These are phyloP conservation scores for Epichloe elymi DNA, from an alignment of 2,329 filamentous ascomycete species.

Conservation along the genomic window DNA sequence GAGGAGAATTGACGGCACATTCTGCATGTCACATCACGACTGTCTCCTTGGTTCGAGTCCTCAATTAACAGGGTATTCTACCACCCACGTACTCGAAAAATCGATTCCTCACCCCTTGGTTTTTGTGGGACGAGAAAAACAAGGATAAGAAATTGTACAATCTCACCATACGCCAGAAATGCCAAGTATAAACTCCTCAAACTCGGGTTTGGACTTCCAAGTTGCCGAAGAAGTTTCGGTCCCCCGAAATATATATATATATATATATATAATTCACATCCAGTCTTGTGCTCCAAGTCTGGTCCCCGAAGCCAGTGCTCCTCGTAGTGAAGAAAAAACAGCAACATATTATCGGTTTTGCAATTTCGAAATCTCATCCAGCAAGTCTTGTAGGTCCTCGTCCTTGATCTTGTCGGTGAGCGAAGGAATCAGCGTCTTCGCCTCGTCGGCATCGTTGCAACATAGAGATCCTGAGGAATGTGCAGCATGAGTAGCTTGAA, in stretches of 20 bases:
- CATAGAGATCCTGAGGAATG: slow-evolving; percentile 61
- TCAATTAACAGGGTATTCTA: slow-evolving; percentile 1
- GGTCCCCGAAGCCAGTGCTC: neutral
- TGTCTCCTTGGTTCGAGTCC: neutral
- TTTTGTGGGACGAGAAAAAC: neutral
- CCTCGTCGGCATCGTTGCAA: slow-evolving; percentile 87
- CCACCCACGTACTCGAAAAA: neutral
- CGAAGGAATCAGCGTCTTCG: slow-evolving; percentile 87
- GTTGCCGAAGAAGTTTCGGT: neutral
- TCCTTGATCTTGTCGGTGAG: slow-evolving; percentile 82
- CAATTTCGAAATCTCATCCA: slow-evolving; percentile 84
- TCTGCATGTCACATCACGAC: neutral
- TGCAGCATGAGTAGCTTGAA: slow-evolving; percentile 1
- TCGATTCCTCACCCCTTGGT: too few species aligned
- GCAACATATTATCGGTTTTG: slow-evolving; percentile 23
- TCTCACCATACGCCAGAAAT: slow-evolving; percentile 3
- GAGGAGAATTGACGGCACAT: too few species aligned
- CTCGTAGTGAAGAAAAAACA: neutral
- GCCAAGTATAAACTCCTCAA: neutral
- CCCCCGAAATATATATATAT: neutral
- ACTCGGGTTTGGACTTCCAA: neutral
- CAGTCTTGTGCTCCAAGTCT: neutral
- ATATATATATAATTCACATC: neutral
- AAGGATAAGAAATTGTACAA: neutral
- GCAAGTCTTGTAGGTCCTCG: slow-evolving; percentile 71